phyloP scores from a whole-genome alignment of 1,284 basidiomycete genomes.

The Ganoderma lingzhi region DNA sequence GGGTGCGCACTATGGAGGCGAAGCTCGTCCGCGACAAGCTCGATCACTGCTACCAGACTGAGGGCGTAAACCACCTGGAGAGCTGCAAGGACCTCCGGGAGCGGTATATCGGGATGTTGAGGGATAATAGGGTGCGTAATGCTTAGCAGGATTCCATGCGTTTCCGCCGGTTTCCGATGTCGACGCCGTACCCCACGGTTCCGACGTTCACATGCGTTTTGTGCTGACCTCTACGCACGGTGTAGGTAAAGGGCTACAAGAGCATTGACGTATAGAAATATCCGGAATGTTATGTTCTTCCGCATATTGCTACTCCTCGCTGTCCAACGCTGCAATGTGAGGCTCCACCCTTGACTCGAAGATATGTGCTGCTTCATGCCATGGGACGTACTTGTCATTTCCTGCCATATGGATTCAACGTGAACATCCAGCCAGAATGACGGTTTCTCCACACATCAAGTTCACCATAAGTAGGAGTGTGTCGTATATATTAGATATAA shows the following conservation, averaged over 20 bases:
- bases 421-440: background rate
- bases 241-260: conserved; percentile 49
- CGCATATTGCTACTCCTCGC: background rate
- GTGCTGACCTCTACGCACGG: background rate
- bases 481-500: conserved; percentile 25
- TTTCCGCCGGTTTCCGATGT: no score
- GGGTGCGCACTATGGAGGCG: conserved; percentile 95
- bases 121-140: conserved; percentile 83
- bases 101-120: conserved; percentile 85
- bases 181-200: no score
- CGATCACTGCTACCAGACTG: conserved; percentile 89
- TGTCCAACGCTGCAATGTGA: background rate
- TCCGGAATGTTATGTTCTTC: background rate
- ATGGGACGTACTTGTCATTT: background rate
- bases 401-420: background rate
- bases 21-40: conserved; percentile 92
- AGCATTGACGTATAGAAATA: conserved; percentile 45
- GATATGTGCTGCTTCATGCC: background rate
- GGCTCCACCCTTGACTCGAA: background rate
- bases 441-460: background rate
- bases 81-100: conserved; percentile 90
- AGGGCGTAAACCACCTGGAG: conserved; percentile 93
- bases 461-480: conserved; percentile 1
- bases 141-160: background rate
- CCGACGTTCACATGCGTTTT: background rate